Evolutionary conservation across 495 filamentous ascomycete species (phyloP), one percentile per base, ranked within the genome.

Genomic region (Elasticomyces elasticus): DNA sequence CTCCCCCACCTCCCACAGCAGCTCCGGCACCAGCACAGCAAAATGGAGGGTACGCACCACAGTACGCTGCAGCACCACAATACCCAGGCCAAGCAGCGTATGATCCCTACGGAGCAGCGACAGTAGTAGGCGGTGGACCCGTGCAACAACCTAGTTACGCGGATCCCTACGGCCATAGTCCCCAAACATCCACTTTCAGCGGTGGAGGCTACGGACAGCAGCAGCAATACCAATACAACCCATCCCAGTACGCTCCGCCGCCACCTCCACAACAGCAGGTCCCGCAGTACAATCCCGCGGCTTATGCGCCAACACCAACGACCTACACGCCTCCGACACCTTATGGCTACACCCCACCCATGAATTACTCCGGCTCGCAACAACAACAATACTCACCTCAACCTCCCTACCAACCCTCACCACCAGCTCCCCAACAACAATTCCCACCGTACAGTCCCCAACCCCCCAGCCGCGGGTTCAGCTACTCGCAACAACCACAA

Each of bases 181-280:
- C 59, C 15, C 30, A 40, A 12, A 26, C 4, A 23, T 30, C 51
- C 15, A 31, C 26, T 22, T 54, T 62, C 71, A 67, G 64, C 68
- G 62, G 61, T 66, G 71, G 53, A 48, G 20, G 53, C 1, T 64
- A 52, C 46, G 48, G 64, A 40, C 25, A 57, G 25, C 47, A 54
- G 30, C 56, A 59, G 44, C 67, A 74, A 23, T 37, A 43, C 13
- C 71, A 79, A 0, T 95, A 95, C 68, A 94, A 95, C 60, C 89
- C 90, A 1, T 87, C 89, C 67, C 72, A 84, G 49, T 96, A 89
- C 66, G 79, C 76, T 42, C 72, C 79, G 9, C 76, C 84, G 40
- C 50, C 51, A 31, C 38, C 27, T 11, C 20, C 28, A 23, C 54
- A 60, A 27, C 38, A 27, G 22, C 41, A 27, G 4, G 49, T 48